Percentiles rank a stretch among this genome's conserved stretches.
These are phyloP conservation scores for Metschnikowia vanudenii DNA, from an alignment of 805 yeast species.

Conservation along the genomic window DNA sequence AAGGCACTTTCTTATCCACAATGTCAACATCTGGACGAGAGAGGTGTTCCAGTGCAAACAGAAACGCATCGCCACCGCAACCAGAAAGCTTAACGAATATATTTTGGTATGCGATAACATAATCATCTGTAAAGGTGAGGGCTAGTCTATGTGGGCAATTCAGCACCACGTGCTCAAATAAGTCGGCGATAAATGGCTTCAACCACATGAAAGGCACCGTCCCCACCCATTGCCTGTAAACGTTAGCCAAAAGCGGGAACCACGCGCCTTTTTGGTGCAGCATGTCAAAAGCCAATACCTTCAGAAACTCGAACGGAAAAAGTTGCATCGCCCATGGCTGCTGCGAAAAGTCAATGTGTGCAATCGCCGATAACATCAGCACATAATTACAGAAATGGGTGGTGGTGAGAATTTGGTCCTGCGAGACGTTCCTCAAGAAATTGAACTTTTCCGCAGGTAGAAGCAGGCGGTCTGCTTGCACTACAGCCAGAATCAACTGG, in stretches of 20 bases:
- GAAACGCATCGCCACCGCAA: slow-evolving; percentile 1
- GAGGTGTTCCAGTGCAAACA: not conserved
- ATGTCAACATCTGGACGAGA: slow-evolving; percentile 1
- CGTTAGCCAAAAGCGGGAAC: not conserved
- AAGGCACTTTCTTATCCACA: not conserved
- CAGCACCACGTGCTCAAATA: slow-evolving; percentile 1
- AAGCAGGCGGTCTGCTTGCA: not conserved
- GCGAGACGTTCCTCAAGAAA: not conserved
- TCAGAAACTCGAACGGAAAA: slow-evolving; percentile 2
- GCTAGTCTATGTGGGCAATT: not conserved
- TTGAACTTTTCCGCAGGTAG: slow-evolving; percentile 1
- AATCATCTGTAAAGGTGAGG: not conserved
- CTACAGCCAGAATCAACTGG: not conserved
- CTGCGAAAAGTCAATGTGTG: not conserved
- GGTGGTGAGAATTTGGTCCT: not conserved
- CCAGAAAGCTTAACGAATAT: not conserved
- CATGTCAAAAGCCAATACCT: not conserved
- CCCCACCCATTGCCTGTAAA: not conserved
- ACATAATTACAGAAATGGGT: not conserved
- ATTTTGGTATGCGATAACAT: slow-evolving; percentile 1
- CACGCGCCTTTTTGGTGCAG: not conserved
- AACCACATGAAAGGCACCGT: slow-evolving; percentile 9
- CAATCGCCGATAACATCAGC: not conserved
- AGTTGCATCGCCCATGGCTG: slow-evolving; percentile 4
- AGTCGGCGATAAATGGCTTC: slow-evolving; percentile 3